Evolutionary conservation across 768 basidiomycete genomes (phyloP), one percentile per base, ranked within the genome.

Genomic region (Naematelia aurantialba): DNA sequence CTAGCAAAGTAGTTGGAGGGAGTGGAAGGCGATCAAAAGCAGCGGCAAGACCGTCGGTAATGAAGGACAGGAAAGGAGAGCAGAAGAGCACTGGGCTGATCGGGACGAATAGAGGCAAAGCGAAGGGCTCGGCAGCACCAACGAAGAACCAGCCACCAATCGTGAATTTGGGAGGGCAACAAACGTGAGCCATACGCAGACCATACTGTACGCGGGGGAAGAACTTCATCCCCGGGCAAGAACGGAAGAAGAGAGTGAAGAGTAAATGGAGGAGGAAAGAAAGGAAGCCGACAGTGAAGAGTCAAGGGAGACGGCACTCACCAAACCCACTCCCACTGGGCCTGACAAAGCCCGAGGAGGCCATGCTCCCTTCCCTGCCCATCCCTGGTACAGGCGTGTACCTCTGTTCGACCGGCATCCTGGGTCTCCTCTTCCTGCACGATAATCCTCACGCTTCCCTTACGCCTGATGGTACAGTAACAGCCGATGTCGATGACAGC

Each of bases 361-460:
- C 34, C 34, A 39, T 39, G 17, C 17, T 39, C 17, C 34, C 34
- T 39, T 39, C 34, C 34, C 34, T 39, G 17, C 34, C 34, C 34
- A 39, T 39, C 34, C 61, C 61, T 3, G 61, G 57, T 19, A 63
- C 61, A 29, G 61, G 57, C 1, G 58, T 63, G 27, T 63, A 63
- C 29, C 57, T 29, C 27, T 61, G 61, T 31, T 62, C 52, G 30
- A 42, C n/a, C 12, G 34, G 52, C 34, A 39, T 39, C 17, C 8
- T 17, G 34, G n/a, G n/a, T n/a, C n/a, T n/a, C n/a, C n/a, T n/a
- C n/a, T n/a, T n/a, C n/a, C n/a, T n/a, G n/a, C n/a, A n/a, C n/a
- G n/a, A n/a, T n/a, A n/a, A n/a, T 39, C 34, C 17, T 39, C 8
- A 39, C 34, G 17, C 34, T 39, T 39, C 17, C 34, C 34, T 39